A percentile compares a stretch with the other conserved stretches of the same genome.
Conservation (phyloP, 1,284 basidiomycete genomes). For the Ustilago esculenta region DNA sequence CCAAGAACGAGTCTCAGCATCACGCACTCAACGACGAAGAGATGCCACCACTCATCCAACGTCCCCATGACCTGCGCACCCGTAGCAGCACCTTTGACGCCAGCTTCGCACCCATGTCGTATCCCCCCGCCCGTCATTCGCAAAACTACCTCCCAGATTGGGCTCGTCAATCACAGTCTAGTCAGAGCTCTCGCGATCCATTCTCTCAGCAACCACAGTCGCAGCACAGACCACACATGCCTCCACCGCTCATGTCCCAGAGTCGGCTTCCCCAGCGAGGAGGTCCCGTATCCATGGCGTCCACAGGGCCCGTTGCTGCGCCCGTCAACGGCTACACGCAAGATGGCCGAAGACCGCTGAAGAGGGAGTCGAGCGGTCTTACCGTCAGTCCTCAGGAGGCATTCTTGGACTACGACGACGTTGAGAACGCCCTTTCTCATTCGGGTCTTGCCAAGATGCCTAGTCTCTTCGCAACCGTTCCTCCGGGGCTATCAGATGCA, state of each 20-base stretch:
- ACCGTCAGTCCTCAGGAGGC: constrained; percentile 60
- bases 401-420: constrained; percentile 54
- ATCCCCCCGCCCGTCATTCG: constrained; percentile 38
- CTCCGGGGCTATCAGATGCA: constrained; percentile 40
- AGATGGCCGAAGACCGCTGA: constrained; percentile 29
- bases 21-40: constrained; percentile 7
- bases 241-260: constrained; percentile 39
- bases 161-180: constrained; percentile 42
- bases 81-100: constrained; percentile 48
- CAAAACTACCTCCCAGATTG: constrained; percentile 42
- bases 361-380: constrained; percentile 54
- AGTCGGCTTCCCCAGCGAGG: constrained; percentile 35
- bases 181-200: constrained; percentile 14
- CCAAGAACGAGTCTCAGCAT: constrained; percentile 6
- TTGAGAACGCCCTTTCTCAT: constrained; percentile 45
- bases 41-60: constrained; percentile 16
- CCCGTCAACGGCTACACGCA: constrained; percentile 13
- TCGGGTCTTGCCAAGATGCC: constrained; percentile 44
- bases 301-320: constrained; percentile 10
- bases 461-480: constrained; percentile 46
- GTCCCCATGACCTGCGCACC: constrained; percentile 29
- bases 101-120: constrained; percentile 32
- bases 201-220: constrained; percentile 14
- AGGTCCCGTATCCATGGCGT: constrained; percentile 40
- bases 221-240: constrained; percentile 31